These are phyloP conservation scores for Phanerochaete carnosa DNA, from an alignment of 768 basidiomycete species.

Conservation along the genomic window DNA sequence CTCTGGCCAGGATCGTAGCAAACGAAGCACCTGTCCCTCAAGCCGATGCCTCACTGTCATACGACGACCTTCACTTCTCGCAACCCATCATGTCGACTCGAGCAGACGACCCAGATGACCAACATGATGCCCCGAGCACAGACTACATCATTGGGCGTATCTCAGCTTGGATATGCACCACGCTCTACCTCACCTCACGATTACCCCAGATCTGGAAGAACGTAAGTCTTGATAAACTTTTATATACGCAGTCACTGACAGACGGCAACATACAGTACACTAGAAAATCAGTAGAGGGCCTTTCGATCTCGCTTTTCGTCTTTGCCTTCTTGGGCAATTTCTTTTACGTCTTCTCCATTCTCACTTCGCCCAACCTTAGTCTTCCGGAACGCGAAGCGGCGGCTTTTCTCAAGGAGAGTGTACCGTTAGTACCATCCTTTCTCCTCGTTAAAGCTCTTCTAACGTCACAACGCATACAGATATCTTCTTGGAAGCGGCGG, in stretches of 20 bases:
- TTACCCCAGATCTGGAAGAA: constrained; percentile 99
- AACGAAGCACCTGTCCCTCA: neutral
- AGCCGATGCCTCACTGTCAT: neutral
- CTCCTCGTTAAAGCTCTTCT: neutral
- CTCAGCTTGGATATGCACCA: constrained; percentile 93
- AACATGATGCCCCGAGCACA: constrained; percentile 15
- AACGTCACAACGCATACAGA: constrained; percentile 31
- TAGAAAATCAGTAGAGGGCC: constrained; percentile 91
- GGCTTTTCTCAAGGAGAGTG: constrained; percentile 72
- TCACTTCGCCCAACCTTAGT: constrained; percentile 66
- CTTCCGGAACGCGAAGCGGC: constrained; percentile 57
- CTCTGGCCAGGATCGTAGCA: neutral
- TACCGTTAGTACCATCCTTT: constrained; percentile 60
- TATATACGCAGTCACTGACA: neutral
- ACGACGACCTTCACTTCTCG: constrained; percentile 7
- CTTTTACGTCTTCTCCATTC: constrained; percentile 88
- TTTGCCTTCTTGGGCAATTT: constrained; percentile 93
- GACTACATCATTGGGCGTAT: constrained; percentile 83
- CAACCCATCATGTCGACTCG: neutral
- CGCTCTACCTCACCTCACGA: constrained; percentile 87
- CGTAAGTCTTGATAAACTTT: constrained; percentile 46
- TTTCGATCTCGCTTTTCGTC: constrained; percentile 91
- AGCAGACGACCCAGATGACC: neutral
- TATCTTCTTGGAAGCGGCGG: constrained; percentile 92
- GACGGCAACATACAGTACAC: constrained; percentile 53